A percentile compares a stretch with the other conserved stretches of the same genome.
phyloP scores from a whole-genome alignment of 495 filamentous ascomycete genomes.

The Xylaria intraflava region DNA sequence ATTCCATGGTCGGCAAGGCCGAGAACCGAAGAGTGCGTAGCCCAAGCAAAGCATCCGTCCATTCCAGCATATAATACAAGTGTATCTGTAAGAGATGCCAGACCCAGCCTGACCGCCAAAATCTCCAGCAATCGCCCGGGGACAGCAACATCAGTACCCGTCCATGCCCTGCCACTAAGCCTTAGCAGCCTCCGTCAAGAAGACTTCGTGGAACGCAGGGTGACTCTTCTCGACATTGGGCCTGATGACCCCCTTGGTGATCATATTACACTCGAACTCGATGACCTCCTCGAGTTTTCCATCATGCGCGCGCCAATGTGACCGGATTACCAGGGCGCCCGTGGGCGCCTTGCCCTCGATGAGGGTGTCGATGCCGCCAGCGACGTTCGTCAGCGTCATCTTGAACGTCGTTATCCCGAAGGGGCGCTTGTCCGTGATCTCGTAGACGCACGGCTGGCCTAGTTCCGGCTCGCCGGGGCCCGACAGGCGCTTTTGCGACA shows the following conservation, averaged over 20 bases:
- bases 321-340: slow-evolving; percentile 33
- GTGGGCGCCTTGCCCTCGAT: slow-evolving; percentile 38
- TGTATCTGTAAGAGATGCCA: no score
- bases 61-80: no score
- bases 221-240: slow-evolving; percentile 19
- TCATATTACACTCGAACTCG: slow-evolving; percentile 31
- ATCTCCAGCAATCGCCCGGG: no score
- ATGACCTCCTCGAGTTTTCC: slow-evolving; percentile 26
- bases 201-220: slow-evolving; percentile 10
- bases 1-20: no score
- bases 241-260: slow-evolving; percentile 35
- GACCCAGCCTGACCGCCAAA: no score
- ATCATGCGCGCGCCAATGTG: slow-evolving; percentile 30
- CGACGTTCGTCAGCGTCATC: slow-evolving; percentile 26
- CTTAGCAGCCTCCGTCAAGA: slow-evolving; percentile 14
- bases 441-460: slow-evolving; percentile 13
- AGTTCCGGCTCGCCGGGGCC: slow-evolving; percentile 1
- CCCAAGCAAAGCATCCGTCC: no score
- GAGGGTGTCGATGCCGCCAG: slow-evolving; percentile 26
- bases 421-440: slow-evolving; percentile 27
- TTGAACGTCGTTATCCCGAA: slow-evolving; percentile 36
- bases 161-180: not conserved
- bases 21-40: no score
- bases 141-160: no score
- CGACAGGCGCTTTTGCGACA: slow-evolving; percentile 19